Percentiles rank a stretch among this genome's conserved stretches.
phyloP scores from a whole-genome alignment of 345 rosid genomes.

The Eucalyptus leucophloia region DNA sequence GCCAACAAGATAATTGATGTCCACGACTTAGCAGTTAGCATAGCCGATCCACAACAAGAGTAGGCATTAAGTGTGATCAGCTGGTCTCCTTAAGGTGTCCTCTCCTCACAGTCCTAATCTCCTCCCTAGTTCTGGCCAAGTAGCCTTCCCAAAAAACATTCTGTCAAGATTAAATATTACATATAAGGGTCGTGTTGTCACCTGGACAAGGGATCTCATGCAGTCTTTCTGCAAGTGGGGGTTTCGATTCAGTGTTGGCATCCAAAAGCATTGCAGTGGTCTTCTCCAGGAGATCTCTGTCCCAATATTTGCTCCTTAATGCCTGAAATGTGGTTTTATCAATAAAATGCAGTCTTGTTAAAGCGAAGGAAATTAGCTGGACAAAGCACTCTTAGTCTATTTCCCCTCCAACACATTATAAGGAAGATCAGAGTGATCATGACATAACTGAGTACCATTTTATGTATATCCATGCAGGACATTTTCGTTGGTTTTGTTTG shows the following conservation, averaged over 20 bases:
- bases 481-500: constrained; percentile 39
- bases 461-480: constrained; percentile 49
- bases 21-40: not conserved
- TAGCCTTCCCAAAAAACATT: not conserved
- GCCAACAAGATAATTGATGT: not conserved
- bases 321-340: constrained; percentile 30
- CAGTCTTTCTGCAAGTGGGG: constrained; percentile 34
- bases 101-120: not conserved
- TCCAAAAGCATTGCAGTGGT: constrained; percentile 49
- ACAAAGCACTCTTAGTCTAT: not conserved
- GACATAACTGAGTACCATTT: constrained; percentile 32
- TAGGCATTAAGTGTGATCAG: not conserved
- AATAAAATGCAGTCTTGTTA: not conserved
- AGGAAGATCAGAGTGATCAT: not conserved
- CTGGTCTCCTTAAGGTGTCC: not conserved
- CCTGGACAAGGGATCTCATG: constrained; percentile 67
- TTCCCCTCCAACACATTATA: not conserved
- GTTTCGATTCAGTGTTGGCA: constrained; percentile 23
- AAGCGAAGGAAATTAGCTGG: not conserved
- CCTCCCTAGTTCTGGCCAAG: not conserved
- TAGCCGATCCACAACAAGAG: not conserved
- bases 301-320: constrained; percentile 56
- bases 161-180: not conserved
- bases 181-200: not conserved
- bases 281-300: constrained; percentile 63